Percentiles rank a stretch among this genome's conserved stretches.
Evolutionary conservation across 495 filamentous ascomycete species (phyloP).

Genomic region (Platismatia glauca): DNA sequence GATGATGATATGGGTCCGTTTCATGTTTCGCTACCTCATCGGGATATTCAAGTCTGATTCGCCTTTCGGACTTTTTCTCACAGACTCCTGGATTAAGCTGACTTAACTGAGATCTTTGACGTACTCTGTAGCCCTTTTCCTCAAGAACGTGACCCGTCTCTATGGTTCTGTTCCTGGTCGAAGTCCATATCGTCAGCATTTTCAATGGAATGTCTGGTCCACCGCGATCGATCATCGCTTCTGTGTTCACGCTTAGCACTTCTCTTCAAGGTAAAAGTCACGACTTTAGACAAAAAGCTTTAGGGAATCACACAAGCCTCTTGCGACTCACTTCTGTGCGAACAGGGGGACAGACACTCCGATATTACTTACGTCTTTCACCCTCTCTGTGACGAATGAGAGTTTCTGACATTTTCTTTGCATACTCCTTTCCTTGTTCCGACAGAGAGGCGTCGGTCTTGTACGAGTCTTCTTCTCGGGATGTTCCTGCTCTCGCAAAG

Average conservation of each 20-base stretch:
- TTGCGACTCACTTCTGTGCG: neutral
- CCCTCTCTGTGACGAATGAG: conserved; percentile 72
- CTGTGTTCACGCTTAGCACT: neutral
- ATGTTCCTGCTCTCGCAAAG: conserved; percentile 73
- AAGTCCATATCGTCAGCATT: conserved; percentile 87
- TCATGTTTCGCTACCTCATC: conserved; percentile 91
- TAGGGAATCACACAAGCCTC: neutral
- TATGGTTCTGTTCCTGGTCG: conserved; percentile 77
- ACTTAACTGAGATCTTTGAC: conserved; percentile 89
- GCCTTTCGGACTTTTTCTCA: conserved; percentile 78
- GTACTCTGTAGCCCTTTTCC: conserved; percentile 69
- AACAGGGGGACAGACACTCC: neutral
- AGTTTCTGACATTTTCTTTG: conserved; percentile 75
- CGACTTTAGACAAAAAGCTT: neutral
- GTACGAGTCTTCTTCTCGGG: conserved; percentile 73
- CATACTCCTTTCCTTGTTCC: conserved; percentile 74
- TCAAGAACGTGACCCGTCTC: conserved; percentile 81
- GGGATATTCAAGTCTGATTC: conserved; percentile 69
- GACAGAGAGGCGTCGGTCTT: conserved; percentile 81
- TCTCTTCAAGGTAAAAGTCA: neutral
- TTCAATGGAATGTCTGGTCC: conserved; percentile 61
- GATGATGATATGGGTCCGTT: conserved; percentile 91
- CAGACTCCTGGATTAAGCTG: conserved; percentile 94
- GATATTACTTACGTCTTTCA: conserved; percentile 44
- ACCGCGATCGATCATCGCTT: conserved; percentile 56